phyloP scores from a whole-genome alignment of 305 asterid genomes.

The Plantago lanceolata region DNA sequence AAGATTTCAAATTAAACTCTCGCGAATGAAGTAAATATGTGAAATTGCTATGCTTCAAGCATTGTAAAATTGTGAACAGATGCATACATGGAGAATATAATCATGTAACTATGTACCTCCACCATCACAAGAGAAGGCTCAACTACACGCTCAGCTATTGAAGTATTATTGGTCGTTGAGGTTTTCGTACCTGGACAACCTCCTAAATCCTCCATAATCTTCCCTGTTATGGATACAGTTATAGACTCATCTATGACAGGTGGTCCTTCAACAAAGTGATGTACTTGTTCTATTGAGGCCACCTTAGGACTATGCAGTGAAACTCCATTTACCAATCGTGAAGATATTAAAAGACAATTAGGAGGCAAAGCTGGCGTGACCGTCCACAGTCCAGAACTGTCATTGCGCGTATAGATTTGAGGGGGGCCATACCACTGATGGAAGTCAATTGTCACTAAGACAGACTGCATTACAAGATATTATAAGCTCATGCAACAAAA shows the following conservation, averaged over 20 bases:
- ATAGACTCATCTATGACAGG: constrained; percentile 60
- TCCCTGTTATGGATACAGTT: constrained; percentile 63
- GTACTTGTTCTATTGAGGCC: constrained; percentile 54
- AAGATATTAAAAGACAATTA: constrained; percentile 48
- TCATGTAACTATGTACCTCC: constrained; percentile 50
- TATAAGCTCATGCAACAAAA: not conserved
- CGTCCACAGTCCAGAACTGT: constrained; percentile 79
- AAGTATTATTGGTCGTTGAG: constrained; percentile 70
- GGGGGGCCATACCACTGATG: constrained; percentile 99
- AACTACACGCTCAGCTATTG: constrained; percentile 81
- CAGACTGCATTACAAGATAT: constrained; percentile 61
- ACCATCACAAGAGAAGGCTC: constrained; percentile 98
- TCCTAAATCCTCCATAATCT: constrained; percentile 59
- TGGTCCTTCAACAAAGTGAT: constrained; percentile 48
- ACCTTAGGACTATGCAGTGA: constrained; percentile 42
- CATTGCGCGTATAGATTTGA: constrained; percentile 78
- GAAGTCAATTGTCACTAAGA: constrained; percentile 87
- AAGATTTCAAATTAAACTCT: constrained; percentile 16
- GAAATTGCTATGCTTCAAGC: no score
- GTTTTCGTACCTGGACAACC: constrained; percentile 61
- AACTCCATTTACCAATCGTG: constrained; percentile 30
- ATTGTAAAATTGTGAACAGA: no score
- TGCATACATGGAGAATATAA: no score
- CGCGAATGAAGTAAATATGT: not conserved
- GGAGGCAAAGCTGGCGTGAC: constrained; percentile 62